These are phyloP conservation scores for Aspergillus japonicus DNA, from an alignment of 2,329 filamentous ascomycete species.

Conservation along the genomic window DNA sequence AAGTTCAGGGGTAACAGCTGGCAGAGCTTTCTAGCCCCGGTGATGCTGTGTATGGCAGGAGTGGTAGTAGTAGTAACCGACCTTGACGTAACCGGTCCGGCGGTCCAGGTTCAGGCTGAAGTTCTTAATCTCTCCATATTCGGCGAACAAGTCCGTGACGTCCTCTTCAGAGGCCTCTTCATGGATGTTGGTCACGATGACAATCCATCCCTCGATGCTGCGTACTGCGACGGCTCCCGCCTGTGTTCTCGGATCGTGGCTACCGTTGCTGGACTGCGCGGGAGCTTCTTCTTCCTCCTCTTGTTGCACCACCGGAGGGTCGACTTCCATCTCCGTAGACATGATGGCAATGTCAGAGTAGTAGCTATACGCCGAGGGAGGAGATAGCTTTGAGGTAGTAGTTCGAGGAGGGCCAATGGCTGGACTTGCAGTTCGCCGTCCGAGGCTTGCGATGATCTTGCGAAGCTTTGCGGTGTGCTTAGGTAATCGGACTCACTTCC, in stretches of 20 bases:
- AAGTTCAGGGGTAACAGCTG: background rate
- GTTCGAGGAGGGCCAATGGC: background rate
- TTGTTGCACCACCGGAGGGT: constrained; percentile 39
- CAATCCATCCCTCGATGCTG: constrained; percentile 68
- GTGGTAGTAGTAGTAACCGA: constrained; percentile 28
- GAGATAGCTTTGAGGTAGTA: background rate
- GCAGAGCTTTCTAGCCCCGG: background rate
- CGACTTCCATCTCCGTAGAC: constrained; percentile 49
- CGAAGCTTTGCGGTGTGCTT: constrained; percentile 16
- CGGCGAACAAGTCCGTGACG: constrained; percentile 63
- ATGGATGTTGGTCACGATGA: constrained; percentile 67
- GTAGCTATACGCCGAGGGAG: background rate
- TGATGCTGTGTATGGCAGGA: background rate
- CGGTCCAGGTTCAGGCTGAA: constrained; percentile 65
- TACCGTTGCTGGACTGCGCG: constrained; percentile 30
- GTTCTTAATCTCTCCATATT: constrained; percentile 67
- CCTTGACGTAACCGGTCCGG: constrained; percentile 67
- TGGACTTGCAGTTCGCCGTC: background rate
- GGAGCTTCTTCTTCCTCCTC: constrained; percentile 31
- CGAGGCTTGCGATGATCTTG: constrained; percentile 6
- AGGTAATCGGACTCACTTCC: constrained; percentile 13
- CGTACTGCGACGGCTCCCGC: constrained; percentile 57
- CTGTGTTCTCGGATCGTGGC: constrained; percentile 45
- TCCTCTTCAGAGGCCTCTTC: constrained; percentile 69
- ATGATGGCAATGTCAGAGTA: constrained; percentile 24